Evolutionary conservation across 768 basidiomycete species (phyloP).

Genomic region (Kwoniella dendrophila): DNA sequence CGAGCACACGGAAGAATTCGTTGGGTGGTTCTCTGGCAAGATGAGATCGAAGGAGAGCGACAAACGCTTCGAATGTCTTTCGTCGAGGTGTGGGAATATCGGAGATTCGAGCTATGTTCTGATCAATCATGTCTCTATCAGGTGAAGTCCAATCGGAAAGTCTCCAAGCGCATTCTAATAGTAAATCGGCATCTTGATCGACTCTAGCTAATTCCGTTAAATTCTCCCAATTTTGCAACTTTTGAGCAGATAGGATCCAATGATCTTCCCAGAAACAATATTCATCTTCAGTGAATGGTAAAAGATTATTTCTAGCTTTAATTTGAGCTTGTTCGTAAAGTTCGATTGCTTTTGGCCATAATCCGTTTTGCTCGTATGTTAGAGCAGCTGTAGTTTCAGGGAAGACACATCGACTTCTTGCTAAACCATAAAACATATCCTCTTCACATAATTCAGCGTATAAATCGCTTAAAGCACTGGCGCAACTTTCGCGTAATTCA

Average conservation of each 20-base stretch:
- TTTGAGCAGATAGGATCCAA: slow-evolving; percentile 93
- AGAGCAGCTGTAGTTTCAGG: slow-evolving; percentile 81
- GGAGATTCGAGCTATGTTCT: slow-evolving; percentile 74
- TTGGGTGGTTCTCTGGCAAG: slow-evolving; percentile 70
- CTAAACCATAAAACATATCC: slow-evolving; percentile 94
- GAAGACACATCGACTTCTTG: slow-evolving; percentile 86
- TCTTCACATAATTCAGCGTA: slow-evolving; percentile 96
- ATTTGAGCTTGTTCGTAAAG: slow-evolving; percentile 88
- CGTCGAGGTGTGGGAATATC: slow-evolving; percentile 93
- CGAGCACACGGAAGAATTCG: slow-evolving; percentile 83
- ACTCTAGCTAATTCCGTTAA: slow-evolving; percentile 84
- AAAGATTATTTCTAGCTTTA: slow-evolving; percentile 74
- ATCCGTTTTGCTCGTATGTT: slow-evolving; percentile 91
- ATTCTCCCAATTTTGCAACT: slow-evolving; percentile 96
- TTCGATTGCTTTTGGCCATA: slow-evolving; percentile 90
- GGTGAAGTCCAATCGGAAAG: slow-evolving; percentile 79
- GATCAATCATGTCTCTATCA: slow-evolving; percentile 68
- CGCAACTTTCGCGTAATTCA: slow-evolving; percentile 75
- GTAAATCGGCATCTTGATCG: slow-evolving; percentile 87
- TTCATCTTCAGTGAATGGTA: slow-evolving; percentile 91
- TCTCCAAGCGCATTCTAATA: slow-evolving; percentile 94
- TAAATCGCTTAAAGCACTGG: slow-evolving; percentile 87
- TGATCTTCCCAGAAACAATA: slow-evolving; percentile 99
- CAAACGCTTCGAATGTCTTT: slow-evolving; percentile 94
- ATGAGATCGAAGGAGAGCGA: slow-evolving; percentile 82